A percentile compares a stretch with the other conserved stretches of the same genome.
Conservation (phyloP, 495 filamentous ascomycete genomes). For the Neurospora tetraspora region DNA sequence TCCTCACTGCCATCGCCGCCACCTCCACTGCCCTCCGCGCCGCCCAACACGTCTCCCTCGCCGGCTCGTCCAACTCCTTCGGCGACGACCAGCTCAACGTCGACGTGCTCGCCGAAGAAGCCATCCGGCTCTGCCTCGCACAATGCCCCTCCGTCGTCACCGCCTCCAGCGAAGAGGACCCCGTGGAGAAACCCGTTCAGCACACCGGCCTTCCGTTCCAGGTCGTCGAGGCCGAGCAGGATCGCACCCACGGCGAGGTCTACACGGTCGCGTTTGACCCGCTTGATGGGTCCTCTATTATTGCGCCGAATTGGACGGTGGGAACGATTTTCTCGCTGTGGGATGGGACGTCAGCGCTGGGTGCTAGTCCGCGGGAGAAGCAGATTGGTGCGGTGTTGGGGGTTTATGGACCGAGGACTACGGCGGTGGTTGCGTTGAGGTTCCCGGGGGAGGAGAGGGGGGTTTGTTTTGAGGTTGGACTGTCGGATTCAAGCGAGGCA, state of each 20-base stretch:
- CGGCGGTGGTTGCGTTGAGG: conserved; percentile 35
- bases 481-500: conserved; percentile 9
- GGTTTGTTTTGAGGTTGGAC: conserved; percentile 33
- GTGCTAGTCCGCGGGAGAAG: conserved; percentile 19
- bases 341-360: conserved; percentile 34
- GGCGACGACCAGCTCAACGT: conserved; percentile 49
- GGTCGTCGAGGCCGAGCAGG: neutral
- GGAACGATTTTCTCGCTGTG: conserved; percentile 44
- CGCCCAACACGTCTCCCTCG: conserved; percentile 30
- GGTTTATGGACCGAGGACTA: conserved; percentile 42
- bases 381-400: conserved; percentile 40
- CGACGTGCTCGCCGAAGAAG: conserved; percentile 38
- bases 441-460: conserved; percentile 20
- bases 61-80: conserved; percentile 39
- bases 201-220: neutral
- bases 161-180: conserved; percentile 45
- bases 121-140: conserved; percentile 31
- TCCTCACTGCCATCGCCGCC: conserved; percentile 26
- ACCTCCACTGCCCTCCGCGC: conserved; percentile 27
- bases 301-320: conserved; percentile 42
- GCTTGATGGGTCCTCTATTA: conserved; percentile 45
- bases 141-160: conserved; percentile 31
- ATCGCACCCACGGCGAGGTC: conserved; percentile 20
- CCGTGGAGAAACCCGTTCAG: conserved; percentile 26
- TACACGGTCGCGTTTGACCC: conserved; percentile 48